Conservation (phyloP, 805 yeast species). For the Suhomyces canberraensis region DNA sequence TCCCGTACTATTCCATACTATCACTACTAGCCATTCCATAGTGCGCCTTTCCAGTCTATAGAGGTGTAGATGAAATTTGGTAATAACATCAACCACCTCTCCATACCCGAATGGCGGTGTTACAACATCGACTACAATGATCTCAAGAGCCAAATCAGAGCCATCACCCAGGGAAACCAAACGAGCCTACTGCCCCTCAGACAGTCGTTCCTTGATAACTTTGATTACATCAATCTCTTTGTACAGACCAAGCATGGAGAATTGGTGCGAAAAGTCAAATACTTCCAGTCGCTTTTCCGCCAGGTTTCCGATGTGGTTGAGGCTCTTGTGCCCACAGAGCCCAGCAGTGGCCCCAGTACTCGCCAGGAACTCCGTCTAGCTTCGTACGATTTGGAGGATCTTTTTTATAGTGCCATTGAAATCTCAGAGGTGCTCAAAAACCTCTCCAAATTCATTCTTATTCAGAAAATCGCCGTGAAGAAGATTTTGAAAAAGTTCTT, state of each 20-base stretch:
- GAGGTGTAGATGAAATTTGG: constrained; percentile 99
- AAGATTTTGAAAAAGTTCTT: constrained; percentile 70
- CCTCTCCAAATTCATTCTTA: constrained; percentile 63
- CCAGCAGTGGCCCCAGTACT: constrained; percentile 1
- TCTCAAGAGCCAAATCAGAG: constrained; percentile 61
- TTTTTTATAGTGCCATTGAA: constrained; percentile 37
- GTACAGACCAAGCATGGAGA: constrained; percentile 69
- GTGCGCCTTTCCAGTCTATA: too few relatives aligned
- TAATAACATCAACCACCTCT: constrained; percentile 63
- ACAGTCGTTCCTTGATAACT: constrained; percentile 50
- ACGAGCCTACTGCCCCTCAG: constrained; percentile 31
- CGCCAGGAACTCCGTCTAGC: constrained; percentile 3
- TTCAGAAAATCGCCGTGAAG: constrained; percentile 71
- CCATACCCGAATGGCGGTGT: constrained; percentile 85
- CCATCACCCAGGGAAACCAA: constrained; percentile 41
- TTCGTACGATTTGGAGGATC: constrained; percentile 22
- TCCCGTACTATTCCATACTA: too few relatives aligned
- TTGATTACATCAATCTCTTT: constrained; percentile 59
- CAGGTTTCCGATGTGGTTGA: constrained; percentile 1
- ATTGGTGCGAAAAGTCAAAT: constrained; percentile 45
- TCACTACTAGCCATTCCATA: too few relatives aligned
- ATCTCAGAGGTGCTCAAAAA: constrained; percentile 52
- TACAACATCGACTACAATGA: constrained; percentile 83
- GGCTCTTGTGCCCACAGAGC: not conserved
- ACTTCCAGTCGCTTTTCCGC: constrained; percentile 18